Conservation (phyloP, 495 filamentous ascomycete genomes). For the Copromyces sp. region DNA sequence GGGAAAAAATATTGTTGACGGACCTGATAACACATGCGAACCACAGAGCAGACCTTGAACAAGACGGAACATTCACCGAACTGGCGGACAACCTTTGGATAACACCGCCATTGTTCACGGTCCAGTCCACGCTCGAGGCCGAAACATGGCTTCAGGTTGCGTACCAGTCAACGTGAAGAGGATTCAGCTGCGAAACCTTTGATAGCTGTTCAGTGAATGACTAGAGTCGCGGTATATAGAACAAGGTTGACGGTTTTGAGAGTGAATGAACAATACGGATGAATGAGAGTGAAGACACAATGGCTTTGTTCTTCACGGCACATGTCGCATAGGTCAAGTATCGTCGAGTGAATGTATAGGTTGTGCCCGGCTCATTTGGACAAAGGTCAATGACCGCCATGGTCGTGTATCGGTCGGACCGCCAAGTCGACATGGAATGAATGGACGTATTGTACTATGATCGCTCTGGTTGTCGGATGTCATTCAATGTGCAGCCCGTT, state of each 20-base stretch:
- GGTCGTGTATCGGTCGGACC: not conserved
- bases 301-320: not conserved
- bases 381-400: not conserved
- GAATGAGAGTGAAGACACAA: not conserved
- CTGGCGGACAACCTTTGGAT: too few relatives aligned
- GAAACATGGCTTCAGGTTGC: not conserved
- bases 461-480: not conserved
- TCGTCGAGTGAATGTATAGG: not conserved
- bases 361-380: not conserved
- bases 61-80: too few relatives aligned
- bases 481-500: not conserved
- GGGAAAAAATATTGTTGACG: too few relatives aligned
- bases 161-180: not conserved
- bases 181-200: not conserved
- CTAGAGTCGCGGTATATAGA: not conserved
- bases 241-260: not conserved
- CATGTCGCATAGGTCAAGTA: too few relatives aligned
- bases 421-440: not conserved
- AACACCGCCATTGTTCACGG: not conserved
- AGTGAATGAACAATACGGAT: not conserved
- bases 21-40: too few relatives aligned
- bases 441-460: not conserved
- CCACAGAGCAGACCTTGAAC: too few relatives aligned
- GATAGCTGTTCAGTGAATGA: not conserved
- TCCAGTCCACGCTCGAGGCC: not conserved